Conservation (phyloP, 257 asterid genomes). For the Gardenia jasminoides region DNA sequence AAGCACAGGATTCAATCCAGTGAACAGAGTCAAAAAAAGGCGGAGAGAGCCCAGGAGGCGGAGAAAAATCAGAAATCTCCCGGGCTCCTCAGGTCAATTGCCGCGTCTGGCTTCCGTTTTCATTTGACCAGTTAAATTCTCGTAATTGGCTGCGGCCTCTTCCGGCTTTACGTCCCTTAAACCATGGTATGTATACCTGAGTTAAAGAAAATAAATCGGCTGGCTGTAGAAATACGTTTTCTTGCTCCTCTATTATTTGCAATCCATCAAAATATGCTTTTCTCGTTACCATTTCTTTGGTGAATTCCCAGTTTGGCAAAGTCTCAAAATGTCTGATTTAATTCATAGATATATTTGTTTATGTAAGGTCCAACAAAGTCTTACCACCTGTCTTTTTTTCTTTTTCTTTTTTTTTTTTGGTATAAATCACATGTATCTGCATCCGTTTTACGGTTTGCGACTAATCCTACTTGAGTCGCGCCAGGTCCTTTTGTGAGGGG, state of each 20-base stretch:
- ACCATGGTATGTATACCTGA: not conserved
- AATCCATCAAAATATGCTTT: not conserved
- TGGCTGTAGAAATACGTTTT: not conserved
- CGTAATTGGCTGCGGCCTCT: conserved; percentile 8
- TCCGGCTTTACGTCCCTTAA: too few species aligned
- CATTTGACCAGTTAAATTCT: not conserved
- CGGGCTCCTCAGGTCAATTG: not conserved
- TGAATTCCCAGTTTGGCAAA: not conserved
- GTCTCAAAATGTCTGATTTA: not conserved
- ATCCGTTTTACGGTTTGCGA: too few species aligned
- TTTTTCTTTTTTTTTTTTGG: too few species aligned
- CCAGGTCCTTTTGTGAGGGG: too few species aligned
- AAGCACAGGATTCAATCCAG: too few species aligned
- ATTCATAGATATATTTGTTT: not conserved
- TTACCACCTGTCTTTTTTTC: not conserved
- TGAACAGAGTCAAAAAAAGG: too few species aligned
- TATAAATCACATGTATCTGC: too few species aligned
- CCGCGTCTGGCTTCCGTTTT: conserved; percentile 14
- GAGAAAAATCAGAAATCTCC: too few species aligned
- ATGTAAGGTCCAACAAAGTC: not conserved
- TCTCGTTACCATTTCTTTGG: not conserved
- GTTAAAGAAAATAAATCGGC: not conserved
- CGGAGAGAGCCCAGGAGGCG: too few species aligned
- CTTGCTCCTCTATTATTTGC: not conserved
- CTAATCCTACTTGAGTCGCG: too few species aligned